Evolutionary conservation across 1,284 basidiomycete genomes (phyloP).

Genomic region (Takashimella tepidaria): DNA sequence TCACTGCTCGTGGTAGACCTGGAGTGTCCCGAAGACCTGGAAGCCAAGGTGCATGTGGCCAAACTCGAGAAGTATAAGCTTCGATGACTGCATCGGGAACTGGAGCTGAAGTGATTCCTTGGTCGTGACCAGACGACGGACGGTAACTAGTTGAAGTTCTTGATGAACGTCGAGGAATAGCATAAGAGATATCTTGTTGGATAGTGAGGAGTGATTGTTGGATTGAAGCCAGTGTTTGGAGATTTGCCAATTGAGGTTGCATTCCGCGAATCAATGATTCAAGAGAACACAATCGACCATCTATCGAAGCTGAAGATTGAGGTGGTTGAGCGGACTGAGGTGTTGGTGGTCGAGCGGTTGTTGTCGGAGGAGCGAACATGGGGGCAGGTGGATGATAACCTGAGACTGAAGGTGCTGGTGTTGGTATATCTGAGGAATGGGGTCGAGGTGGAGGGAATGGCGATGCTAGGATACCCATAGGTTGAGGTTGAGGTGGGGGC

Average conservation of each 20-base stretch:
- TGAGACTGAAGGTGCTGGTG: constrained; percentile 7
- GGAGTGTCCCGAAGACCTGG: constrained; percentile 34
- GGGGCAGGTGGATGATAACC: constrained; percentile 3
- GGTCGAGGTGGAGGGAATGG: not conserved
- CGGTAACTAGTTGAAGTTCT: constrained; percentile 2
- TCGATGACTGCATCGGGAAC: constrained; percentile 35
- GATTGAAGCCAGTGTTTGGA: constrained; percentile 11
- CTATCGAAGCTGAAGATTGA: constrained; percentile 3
- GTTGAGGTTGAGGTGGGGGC: not conserved
- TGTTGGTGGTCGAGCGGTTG: not conserved
- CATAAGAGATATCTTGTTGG: constrained; percentile 4
- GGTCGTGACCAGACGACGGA: not conserved
- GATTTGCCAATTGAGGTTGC: constrained; percentile 7
- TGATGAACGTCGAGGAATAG: constrained; percentile 12
- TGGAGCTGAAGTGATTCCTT: not conserved
- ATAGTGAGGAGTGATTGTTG: constrained; percentile 6
- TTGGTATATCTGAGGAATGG: not conserved
- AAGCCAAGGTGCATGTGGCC: constrained; percentile 44
- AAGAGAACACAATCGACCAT: constrained; percentile 11
- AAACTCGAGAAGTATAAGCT: constrained; percentile 35
- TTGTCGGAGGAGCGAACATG: constrained; percentile 1
- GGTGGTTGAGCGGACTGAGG: not conserved
- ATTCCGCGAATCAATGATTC: constrained; percentile 13
- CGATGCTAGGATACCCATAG: not conserved
- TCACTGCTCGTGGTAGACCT: constrained; percentile 33